phyloP scores from a whole-genome alignment of 257 asterid genomes.

The Penstemon davidsonii region DNA sequence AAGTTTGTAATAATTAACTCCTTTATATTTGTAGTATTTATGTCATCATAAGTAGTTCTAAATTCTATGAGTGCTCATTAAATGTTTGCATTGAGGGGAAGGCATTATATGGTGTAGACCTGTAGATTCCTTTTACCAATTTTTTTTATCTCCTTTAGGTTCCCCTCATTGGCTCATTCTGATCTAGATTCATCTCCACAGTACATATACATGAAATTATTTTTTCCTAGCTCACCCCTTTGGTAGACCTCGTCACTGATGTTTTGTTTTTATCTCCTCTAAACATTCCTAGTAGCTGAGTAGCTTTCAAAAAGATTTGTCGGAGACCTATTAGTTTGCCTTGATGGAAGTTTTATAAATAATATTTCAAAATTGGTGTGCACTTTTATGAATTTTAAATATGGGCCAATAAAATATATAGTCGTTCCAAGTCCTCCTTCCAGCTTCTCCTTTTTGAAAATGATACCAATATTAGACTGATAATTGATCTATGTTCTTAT shows the following conservation, averaged over 20 bases:
- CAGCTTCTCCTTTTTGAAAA: background rate
- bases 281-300: background rate
- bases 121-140: conserved; percentile 8
- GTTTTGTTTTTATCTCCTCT: background rate
- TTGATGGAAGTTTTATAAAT: background rate
- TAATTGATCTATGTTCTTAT: conserved; percentile 20
- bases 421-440: conserved; percentile 4
- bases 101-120: background rate
- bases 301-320: background rate
- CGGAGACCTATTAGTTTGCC: background rate
- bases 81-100: background rate
- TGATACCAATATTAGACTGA: conserved; percentile 1
- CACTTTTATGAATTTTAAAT: background rate
- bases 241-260: background rate
- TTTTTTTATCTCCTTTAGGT: background rate
- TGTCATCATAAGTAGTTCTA: background rate
- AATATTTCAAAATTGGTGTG: background rate
- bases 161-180: background rate
- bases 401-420: background rate
- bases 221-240: conserved; percentile 10
- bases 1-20: background rate
- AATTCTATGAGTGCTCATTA: background rate
- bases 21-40: conserved; percentile 2
- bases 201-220: background rate
- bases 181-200: background rate